Conservation (phyloP, 2,329 filamentous ascomycete species). For the Gnomoniopsis sp. region DNA sequence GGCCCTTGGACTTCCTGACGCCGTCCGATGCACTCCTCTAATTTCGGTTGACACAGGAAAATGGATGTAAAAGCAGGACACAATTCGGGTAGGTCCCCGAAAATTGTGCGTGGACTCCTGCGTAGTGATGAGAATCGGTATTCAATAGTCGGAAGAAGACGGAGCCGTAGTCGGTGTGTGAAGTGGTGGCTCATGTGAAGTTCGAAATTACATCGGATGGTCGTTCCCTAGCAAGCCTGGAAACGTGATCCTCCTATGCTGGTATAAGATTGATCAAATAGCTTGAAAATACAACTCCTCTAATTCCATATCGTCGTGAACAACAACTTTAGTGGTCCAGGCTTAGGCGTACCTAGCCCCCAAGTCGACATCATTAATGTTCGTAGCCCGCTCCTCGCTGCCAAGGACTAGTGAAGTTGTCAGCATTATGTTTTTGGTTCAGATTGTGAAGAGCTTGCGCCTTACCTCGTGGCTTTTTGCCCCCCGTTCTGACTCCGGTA, state of each 20-base stretch:
- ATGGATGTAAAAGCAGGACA: background rate
- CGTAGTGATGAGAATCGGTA: background rate
- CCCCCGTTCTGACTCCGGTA: slow-evolving; percentile 38
- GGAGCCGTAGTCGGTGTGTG: slow-evolving; percentile 2
- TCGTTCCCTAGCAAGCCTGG: slow-evolving; percentile 6
- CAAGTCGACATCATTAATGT: slow-evolving; percentile 23
- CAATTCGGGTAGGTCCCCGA: background rate
- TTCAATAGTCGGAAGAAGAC: background rate
- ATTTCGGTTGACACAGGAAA: slow-evolving; percentile 14
- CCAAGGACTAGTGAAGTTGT: slow-evolving; percentile 42
- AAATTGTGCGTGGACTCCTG: slow-evolving; percentile 1
- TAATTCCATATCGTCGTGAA: slow-evolving; percentile 19
- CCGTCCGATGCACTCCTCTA: slow-evolving; percentile 18
- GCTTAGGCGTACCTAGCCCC: slow-evolving; percentile 7
- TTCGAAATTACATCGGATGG: slow-evolving; percentile 4
- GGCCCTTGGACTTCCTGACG: slow-evolving; percentile 14
- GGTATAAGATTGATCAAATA: slow-evolving; percentile 17
- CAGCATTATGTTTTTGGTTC: slow-evolving; percentile 19
- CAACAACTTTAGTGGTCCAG: slow-evolving; percentile 7
- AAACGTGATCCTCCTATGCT: slow-evolving; percentile 6
- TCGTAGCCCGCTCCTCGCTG: slow-evolving; percentile 56
- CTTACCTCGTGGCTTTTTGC: slow-evolving; percentile 46
- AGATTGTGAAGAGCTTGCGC: background rate
- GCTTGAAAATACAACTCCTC: slow-evolving; percentile 14
- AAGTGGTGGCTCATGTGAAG: background rate